Base-by-base conservation (phyloP, 768 basidiomycete species). In the Hebeloma cylindrosporum region DNA sequence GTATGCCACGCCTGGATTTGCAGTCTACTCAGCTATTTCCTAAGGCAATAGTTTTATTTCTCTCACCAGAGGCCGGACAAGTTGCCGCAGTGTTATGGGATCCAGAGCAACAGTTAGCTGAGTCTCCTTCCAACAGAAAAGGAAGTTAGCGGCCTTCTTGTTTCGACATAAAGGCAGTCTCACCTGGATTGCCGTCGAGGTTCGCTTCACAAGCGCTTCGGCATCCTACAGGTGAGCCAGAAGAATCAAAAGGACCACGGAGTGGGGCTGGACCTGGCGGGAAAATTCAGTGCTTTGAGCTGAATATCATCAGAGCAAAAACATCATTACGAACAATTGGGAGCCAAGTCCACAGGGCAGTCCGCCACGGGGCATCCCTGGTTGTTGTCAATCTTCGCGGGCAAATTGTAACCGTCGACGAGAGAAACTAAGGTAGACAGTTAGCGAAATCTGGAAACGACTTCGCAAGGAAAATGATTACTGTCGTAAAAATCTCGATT, bases 321-420 rank as follows among this genome's bases (percentile, higher is more conserved):
- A 23, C 35, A 11, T 7, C 7, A 7, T 40, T 11, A 47, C 54
- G n/a, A 23, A 63, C 61, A 66, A 22, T 75, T 68, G 0, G 80
- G 75, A 10, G 69, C 72, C 18, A 85, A 69, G 53, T 87, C 83
- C 23, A 83, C 79, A 2, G 78, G 66, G 56, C 83, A 88, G 47
- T 73, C 67, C 1, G 83, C 74, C 14, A 77, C 61, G 22, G 60
- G 64, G 56, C 85, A 86, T 9, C 73, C 77, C 33, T 61, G 68
- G 59, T 72, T 74, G 63, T 80, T 84, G 41, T 64, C 67, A 50
- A 87, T 80, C 7, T 66, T 63, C 54, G 81, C 60, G 11, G 85
- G 83, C 9, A 86, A 59, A 54, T 85, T 83, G 52, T 71, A 82
- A 1, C 83, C 83, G 50, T 84, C 79, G 27, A 85, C 82, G 23